phyloP scores from a whole-genome alignment of 2,329 filamentous ascomycete species.

The Penicillium vulpinum region DNA sequence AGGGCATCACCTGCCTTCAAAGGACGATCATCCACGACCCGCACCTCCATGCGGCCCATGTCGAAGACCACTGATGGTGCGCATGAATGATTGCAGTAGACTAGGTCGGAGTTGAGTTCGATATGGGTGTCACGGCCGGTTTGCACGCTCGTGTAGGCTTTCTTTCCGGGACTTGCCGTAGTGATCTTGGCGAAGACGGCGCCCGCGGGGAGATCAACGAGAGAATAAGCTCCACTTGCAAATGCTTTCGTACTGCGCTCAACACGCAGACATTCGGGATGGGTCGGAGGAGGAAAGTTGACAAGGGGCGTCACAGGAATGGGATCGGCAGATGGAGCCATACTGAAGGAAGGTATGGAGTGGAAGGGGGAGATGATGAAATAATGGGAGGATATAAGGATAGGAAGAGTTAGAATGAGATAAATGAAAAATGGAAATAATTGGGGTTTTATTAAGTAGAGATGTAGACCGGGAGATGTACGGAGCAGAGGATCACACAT shows the following conservation, averaged over 20 bases:
- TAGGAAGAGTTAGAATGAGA: neutral
- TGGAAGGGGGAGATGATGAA: neutral
- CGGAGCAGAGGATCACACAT: neutral
- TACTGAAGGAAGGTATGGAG: conserved; percentile 5
- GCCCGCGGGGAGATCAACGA: conserved; percentile 52
- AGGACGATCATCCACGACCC: conserved; percentile 40
- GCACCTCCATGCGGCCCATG: conserved; percentile 46
- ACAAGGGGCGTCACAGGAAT: conserved; percentile 12
- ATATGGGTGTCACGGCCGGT: conserved; percentile 52
- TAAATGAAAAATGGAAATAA: neutral
- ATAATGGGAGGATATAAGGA: neutral
- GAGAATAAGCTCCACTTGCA: conserved; percentile 47
- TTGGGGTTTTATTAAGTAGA: neutral
- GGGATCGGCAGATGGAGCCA: conserved; percentile 25
- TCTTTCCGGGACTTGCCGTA: conserved; percentile 44
- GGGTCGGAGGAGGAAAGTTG: conserved; percentile 22
- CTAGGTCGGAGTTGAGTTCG: conserved; percentile 58
- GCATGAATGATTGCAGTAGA: conserved; percentile 60
- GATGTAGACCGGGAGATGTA: neutral
- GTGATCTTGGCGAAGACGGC: conserved; percentile 53
- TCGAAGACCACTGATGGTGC: conserved; percentile 56
- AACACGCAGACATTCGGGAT: conserved; percentile 31
- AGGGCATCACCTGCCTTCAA: conserved; percentile 44
- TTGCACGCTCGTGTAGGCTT: conserved; percentile 56
- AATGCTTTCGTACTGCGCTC: conserved; percentile 36